Evolutionary conservation across 2,329 filamentous ascomycete genomes (phyloP).

Genomic region (Colletotrichum incanum): DNA sequence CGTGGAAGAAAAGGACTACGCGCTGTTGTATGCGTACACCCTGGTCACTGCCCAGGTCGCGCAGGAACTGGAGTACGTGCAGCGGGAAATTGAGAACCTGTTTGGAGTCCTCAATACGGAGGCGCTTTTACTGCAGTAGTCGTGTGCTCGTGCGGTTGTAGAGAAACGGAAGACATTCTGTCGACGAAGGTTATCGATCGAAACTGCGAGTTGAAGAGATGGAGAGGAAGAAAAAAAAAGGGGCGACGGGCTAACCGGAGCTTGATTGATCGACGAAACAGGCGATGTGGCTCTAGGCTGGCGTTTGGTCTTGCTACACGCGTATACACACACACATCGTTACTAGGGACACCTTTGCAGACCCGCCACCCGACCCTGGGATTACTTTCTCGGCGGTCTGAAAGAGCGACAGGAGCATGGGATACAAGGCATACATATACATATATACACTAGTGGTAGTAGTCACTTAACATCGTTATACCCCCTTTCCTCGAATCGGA

Average conservation of each 20-base stretch:
- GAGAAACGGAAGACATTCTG: not conserved
- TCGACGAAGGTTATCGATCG: not conserved
- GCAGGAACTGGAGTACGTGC: conserved; percentile 74
- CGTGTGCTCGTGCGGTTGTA: too few relatives aligned
- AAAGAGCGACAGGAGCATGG: conserved; percentile 14
- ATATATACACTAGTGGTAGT: conserved; percentile 16
- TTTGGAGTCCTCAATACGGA: conserved; percentile 77
- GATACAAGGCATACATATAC: conserved; percentile 19
- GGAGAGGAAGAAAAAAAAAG: conserved; percentile 3
- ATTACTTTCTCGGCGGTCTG: not conserved
- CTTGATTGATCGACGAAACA: conserved; percentile 5
- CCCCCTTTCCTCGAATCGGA: not conserved
- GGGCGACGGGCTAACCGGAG: not conserved
- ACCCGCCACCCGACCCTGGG: not conserved
- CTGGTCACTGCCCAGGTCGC: conserved; percentile 78
- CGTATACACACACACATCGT: not conserved
- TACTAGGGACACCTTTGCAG: conserved; percentile 1
- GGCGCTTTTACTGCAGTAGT: conserved; percentile 68
- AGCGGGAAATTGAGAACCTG: conserved; percentile 73
- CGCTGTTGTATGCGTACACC: conserved; percentile 92
- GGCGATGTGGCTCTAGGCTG: not conserved
- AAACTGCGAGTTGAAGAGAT: not conserved
- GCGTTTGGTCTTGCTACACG: not conserved
- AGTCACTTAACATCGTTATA: conserved; percentile 27
- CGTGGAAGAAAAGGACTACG: conserved; percentile 86